Evolutionary conservation across 2,329 filamentous ascomycete species (phyloP).

Genomic region (Aspergillus sp.): DNA sequence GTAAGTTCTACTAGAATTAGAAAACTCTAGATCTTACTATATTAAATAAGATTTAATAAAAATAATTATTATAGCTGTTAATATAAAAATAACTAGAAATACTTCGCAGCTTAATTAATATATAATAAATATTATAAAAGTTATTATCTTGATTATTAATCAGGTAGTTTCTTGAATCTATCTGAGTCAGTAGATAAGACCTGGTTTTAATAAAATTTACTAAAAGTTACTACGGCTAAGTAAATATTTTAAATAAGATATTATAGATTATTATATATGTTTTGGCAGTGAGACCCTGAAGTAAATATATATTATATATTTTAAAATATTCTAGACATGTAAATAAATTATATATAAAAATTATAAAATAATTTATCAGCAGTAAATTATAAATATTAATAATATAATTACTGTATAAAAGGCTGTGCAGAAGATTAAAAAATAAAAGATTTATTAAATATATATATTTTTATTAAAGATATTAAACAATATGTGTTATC

Average conservation of each 20-base stretch:
- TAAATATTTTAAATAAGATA: neutral
- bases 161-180: neutral
- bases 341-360: neutral
- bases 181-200: neutral
- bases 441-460: too few relatives aligned
- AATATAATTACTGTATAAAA: neutral
- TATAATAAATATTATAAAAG: too few relatives aligned
- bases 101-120: too few relatives aligned
- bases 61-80: neutral
- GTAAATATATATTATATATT: neutral
- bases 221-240: neutral
- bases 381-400: neutral
- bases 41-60: too few relatives aligned
- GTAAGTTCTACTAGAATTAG: too few relatives aligned
- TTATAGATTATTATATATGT: neutral
- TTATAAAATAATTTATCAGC: neutral
- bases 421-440: too few relatives aligned
- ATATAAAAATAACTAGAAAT: too few relatives aligned
- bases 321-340: neutral
- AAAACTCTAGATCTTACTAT: too few relatives aligned
- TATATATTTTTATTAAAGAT: too few relatives aligned
- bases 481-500: too few relatives aligned
- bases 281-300: neutral
- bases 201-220: neutral
- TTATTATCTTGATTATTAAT: too few relatives aligned